A percentile compares a stretch with the other conserved stretches of the same genome.
phyloP scores from a whole-genome alignment of 2,329 filamentous ascomycete species.

The Geosmithia flava region DNA sequence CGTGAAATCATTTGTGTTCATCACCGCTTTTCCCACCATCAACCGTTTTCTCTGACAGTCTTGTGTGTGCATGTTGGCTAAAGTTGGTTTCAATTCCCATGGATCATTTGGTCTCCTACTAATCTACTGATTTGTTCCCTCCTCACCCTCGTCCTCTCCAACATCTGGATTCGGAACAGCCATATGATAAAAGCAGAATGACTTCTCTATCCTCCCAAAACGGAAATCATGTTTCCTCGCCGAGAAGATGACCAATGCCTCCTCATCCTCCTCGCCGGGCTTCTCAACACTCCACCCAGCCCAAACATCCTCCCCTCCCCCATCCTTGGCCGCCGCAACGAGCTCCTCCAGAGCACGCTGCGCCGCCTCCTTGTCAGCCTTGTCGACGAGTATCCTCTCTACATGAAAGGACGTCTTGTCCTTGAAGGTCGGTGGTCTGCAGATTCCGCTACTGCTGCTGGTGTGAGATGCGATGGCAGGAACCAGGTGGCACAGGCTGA shows the following conservation, averaged over 20 bases:
- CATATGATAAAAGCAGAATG: background rate
- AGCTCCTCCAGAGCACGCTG: slow-evolving; percentile 14
- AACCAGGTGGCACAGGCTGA: slow-evolving; percentile 26
- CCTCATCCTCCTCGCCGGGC: slow-evolving; percentile 9
- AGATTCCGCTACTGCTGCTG: slow-evolving; percentile 1
- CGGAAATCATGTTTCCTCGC: background rate
- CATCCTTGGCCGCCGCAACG: slow-evolving; percentile 15
- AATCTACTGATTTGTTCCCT: too few relatives aligned
- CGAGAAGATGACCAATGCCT: slow-evolving; percentile 26
- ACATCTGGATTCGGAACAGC: background rate
- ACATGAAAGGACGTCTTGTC: slow-evolving; percentile 20
- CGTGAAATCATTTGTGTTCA: too few relatives aligned
- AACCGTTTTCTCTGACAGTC: too few relatives aligned
- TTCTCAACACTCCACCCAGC: slow-evolving; percentile 30
- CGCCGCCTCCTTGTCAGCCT: slow-evolving; percentile 17
- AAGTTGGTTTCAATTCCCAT: too few relatives aligned
- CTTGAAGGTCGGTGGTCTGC: slow-evolving; percentile 12
- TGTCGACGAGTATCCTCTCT: slow-evolving; percentile 16
- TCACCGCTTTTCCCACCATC: too few relatives aligned
- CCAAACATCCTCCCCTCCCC: slow-evolving; percentile 17
- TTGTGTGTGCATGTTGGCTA: too few relatives aligned
- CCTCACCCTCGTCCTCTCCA: background rate
- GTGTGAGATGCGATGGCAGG: background rate
- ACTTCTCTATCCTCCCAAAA: background rate
- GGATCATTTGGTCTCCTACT: too few relatives aligned